Conservation (phyloP, 768 basidiomycete genomes). For the Serendipita sp. region DNA sequence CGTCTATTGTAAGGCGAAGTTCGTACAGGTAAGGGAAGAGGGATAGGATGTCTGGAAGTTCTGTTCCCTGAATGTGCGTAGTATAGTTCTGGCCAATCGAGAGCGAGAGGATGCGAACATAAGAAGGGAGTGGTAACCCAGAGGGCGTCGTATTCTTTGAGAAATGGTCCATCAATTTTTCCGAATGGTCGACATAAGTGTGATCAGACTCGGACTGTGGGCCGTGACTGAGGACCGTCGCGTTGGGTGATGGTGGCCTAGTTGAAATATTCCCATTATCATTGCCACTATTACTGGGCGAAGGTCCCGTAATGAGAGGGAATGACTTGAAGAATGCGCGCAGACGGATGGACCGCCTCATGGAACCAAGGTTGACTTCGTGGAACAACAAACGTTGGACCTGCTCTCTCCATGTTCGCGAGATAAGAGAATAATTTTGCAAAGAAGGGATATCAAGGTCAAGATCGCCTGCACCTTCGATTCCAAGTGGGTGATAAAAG, state of each 20-base stretch:
- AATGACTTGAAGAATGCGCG: not conserved
- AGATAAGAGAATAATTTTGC: not conserved
- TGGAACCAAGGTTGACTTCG: not conserved
- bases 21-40: conserved; percentile 1
- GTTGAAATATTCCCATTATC: not conserved
- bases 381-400: not conserved
- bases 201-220: not conserved
- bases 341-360: not conserved
- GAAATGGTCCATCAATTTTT: not conserved
- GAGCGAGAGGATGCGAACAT: not conserved
- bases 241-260: not conserved
- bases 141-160: not conserved
- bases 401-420: not conserved
- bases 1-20: not conserved
- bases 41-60: not conserved
- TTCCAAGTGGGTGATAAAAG: not conserved
- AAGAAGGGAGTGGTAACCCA: not conserved
- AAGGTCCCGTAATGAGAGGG: not conserved
- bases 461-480: not conserved
- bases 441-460: conserved; percentile 2
- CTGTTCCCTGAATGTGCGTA: not conserved
- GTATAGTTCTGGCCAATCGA: conserved; percentile 1
- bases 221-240: not conserved
- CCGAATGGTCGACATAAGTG: not conserved
- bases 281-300: not conserved